Evolutionary conservation across 192 early-diverging fungal genomes (phyloP).

Genomic region (Coemansia furcata): DNA sequence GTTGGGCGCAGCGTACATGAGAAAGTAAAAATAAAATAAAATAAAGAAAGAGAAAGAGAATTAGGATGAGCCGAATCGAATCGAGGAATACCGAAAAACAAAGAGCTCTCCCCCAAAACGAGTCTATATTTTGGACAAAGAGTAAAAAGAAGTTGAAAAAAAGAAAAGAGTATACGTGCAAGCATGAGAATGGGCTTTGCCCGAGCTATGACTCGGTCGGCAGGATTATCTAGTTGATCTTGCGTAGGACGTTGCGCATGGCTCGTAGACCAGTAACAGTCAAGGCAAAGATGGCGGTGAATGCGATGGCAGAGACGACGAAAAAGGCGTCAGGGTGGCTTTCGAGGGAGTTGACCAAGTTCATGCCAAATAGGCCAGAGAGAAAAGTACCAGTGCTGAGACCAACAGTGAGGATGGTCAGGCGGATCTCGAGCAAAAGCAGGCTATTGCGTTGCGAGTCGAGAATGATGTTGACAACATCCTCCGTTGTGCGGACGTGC

Average conservation of each 20-base stretch:
- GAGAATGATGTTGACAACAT: slow-evolving; percentile 80
- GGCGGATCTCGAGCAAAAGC: slow-evolving; percentile 77
- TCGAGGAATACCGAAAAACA: not conserved
- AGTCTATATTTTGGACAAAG: not conserved
- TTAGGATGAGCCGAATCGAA: not conserved
- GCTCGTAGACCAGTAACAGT: slow-evolving; percentile 37
- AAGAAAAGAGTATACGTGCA: not conserved
- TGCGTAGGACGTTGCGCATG: slow-evolving; percentile 47
- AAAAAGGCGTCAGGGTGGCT: slow-evolving; percentile 66
- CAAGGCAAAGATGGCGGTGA: slow-evolving; percentile 34
- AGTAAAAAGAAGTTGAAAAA: not conserved
- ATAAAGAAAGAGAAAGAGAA: slow-evolving; percentile 13
- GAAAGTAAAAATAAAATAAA: not conserved
- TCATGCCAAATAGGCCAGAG: slow-evolving; percentile 87
- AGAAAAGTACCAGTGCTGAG: slow-evolving; percentile 73
- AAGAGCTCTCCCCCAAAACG: too few relatives aligned
- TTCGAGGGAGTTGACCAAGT: slow-evolving; percentile 76
- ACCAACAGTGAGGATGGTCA: slow-evolving; percentile 77
- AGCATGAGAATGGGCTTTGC: too few relatives aligned
- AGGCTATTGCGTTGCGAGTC: slow-evolving; percentile 84
- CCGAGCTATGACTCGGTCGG: not conserved
- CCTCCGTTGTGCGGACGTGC: slow-evolving; percentile 76
- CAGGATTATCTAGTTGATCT: slow-evolving; percentile 37
- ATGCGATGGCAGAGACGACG: slow-evolving; percentile 55
- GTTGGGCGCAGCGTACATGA: slow-evolving; percentile 39